Base-by-base conservation (phyloP, 305 asterid genomes). In the Fraxinus latifolia region DNA sequence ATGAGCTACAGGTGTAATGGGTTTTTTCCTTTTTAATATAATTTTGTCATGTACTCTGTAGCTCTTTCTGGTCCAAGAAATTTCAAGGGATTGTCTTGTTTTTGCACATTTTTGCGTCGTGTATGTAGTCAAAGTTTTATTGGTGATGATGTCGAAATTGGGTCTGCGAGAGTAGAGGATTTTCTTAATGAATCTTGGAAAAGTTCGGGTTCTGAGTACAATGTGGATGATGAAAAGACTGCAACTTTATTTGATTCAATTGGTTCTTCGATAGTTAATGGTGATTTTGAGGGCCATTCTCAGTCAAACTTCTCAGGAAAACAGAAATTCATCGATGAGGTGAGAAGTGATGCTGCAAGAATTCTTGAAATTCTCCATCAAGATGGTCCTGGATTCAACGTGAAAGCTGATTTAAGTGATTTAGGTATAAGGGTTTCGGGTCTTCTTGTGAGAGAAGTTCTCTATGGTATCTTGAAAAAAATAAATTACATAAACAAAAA, bases 381-480 rank as follows among this genome's bases (percentile, higher is more conserved):
- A 83, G 99, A 94, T 83, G 95, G 95, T 70, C 94, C 91, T 3
- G 97, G 97, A 11, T 89, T 85, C 60, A 95, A 94, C 84, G 89
- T 87, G 65, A 92, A 90, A 80, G 85, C 84, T 2, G 89, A 87
- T 27, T 82, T 95, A 76, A 90, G 85, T 81, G 84, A 82, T 82
- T 83, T 91, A 44, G 89, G 86, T 5, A 80, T 94, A 72, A 89
- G 88, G 82, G 91, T 92, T 74, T 94, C 98, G 0, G 95, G 96
- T 50, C 93, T 93, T 87, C 95, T 95, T 65, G 99, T 92, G 47
- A 87, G 98, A 85, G 93, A 94, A 83, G 99, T 94, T 80, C 97
- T 95, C 79, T 79, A 84, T n/a, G 91, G 93, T 75, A 89, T 95
- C 81, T 77, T 94, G 78, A 93, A 90, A 85, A 86, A 55, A n/a